These are phyloP conservation scores for Conticribra weissflogii DNA, from an alignment of 108 stramenopile species.

Conservation along the genomic window DNA sequence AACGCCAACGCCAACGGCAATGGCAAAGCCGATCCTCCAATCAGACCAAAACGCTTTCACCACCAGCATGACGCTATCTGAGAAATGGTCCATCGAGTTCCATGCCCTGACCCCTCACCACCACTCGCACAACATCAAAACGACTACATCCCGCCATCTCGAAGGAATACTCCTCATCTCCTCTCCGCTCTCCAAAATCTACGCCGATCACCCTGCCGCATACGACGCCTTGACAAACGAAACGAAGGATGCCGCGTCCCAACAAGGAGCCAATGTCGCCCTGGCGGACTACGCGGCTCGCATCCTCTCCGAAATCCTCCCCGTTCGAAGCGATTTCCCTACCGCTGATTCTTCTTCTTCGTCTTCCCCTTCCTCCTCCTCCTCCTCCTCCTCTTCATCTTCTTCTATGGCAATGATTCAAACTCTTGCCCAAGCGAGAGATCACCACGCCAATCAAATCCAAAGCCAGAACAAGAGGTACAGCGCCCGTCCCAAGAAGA, in stretches of 20 bases:
- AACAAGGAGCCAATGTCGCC: constrained; percentile 17
- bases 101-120: constrained; percentile 13
- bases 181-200: constrained; percentile 19
- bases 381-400: background rate
- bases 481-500: background rate
- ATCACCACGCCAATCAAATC: background rate
- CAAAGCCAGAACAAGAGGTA: constrained; percentile 8
- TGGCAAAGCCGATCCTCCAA: background rate
- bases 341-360: background rate
- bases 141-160: background rate
- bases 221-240: background rate
- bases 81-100: constrained; percentile 19
- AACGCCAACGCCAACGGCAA: background rate
- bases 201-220: background rate
- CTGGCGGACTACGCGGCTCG: constrained; percentile 44
- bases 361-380: background rate
- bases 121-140: background rate
- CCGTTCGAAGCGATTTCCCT: background rate
- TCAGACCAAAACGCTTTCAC: background rate
- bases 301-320: constrained; percentile 3
- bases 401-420: constrained; percentile 20
- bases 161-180: constrained; percentile 17
- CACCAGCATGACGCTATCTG: background rate
- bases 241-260: background rate
- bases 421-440: constrained; percentile 51